Percentiles rank a stretch among this genome's conserved stretches.
Evolutionary conservation across 2,329 filamentous ascomycete genomes (phyloP).

Genomic region (Pseudocercospora pini-densiflorae): DNA sequence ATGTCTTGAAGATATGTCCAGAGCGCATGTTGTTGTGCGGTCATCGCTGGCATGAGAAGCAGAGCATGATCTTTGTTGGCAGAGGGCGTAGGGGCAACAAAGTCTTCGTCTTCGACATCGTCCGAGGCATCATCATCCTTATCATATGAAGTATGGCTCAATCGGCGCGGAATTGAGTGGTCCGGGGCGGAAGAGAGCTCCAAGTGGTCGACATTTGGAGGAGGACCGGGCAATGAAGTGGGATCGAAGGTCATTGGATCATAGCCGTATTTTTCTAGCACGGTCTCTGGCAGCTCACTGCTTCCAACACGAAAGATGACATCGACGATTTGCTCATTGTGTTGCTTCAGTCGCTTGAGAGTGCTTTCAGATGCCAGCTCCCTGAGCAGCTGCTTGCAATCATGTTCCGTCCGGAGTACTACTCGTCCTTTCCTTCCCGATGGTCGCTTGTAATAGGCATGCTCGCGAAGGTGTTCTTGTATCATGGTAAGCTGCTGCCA

Average conservation of each 20-base stretch:
- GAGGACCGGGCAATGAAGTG: neutral
- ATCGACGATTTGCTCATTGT: neutral
- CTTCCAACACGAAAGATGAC: neutral
- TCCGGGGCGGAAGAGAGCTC: too few relatives aligned
- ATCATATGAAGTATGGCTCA: neutral
- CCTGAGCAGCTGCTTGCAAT: neutral
- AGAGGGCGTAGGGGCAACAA: neutral
- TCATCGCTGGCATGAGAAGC: neutral
- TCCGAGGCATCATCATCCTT: neutral
- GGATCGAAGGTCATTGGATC: neutral
- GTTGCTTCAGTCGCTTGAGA: neutral
- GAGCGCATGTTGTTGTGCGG: neutral
- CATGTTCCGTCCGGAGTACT: neutral
- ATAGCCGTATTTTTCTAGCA: neutral
- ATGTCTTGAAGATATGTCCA: neutral
- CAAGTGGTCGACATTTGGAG: neutral
- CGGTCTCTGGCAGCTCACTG: neutral
- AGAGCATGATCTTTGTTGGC: neutral
- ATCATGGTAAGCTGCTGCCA: neutral
- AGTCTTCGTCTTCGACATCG: neutral
- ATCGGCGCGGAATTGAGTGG: too few relatives aligned
- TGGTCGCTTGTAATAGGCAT: neutral
- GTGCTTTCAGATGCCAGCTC: neutral
- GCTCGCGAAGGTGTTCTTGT: neutral
- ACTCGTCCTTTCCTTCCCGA: neutral